phyloP scores from a whole-genome alignment of 371 early-diverging fungal species.

The Mucor piriformis region DNA sequence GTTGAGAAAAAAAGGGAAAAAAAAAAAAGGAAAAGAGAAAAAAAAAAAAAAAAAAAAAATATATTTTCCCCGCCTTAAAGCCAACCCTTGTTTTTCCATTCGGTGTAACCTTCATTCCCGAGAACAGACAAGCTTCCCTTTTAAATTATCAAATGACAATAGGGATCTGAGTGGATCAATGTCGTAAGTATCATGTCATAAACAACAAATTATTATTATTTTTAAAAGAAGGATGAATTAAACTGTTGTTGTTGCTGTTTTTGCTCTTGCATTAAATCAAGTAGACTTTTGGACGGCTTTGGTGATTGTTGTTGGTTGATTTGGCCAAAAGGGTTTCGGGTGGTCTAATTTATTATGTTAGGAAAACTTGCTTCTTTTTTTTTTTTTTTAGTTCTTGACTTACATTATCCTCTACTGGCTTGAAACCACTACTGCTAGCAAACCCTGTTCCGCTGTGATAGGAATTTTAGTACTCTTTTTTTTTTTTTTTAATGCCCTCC shows the following conservation, averaged over 20 bases:
- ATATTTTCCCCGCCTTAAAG: slow-evolving; percentile 7
- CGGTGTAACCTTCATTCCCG: not conserved
- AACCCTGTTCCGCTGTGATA: slow-evolving; percentile 28
- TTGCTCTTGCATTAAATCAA: slow-evolving; percentile 46
- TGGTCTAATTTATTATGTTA: not conserved
- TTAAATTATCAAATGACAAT: too few species aligned
- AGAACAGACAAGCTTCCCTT: too few species aligned
- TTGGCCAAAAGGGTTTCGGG: slow-evolving; percentile 49
- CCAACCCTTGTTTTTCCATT: not conserved
- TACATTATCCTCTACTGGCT: not conserved
- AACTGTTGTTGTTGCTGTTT: slow-evolving; percentile 30
- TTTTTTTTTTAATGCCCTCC: not conserved
- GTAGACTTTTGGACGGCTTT: slow-evolving; percentile 26
- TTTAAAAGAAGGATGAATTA: slow-evolving; percentile 12
- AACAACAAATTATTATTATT: not conserved
- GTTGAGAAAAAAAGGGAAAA: slow-evolving; percentile 4
- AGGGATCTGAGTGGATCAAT: not conserved
- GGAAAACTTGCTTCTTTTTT: not conserved
- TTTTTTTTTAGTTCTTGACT: not conserved
- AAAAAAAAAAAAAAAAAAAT: not conserved
- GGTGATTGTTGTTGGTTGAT: slow-evolving; percentile 7
- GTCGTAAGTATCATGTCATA: not conserved
- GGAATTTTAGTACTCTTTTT: not conserved
- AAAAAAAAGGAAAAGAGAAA: slow-evolving; percentile 9
- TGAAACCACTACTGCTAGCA: slow-evolving; percentile 1